Evolutionary conservation across 148 eudicot genomes (phyloP), one percentile per base, ranked within the genome.

Genomic region (Talinum fruticosum): DNA sequence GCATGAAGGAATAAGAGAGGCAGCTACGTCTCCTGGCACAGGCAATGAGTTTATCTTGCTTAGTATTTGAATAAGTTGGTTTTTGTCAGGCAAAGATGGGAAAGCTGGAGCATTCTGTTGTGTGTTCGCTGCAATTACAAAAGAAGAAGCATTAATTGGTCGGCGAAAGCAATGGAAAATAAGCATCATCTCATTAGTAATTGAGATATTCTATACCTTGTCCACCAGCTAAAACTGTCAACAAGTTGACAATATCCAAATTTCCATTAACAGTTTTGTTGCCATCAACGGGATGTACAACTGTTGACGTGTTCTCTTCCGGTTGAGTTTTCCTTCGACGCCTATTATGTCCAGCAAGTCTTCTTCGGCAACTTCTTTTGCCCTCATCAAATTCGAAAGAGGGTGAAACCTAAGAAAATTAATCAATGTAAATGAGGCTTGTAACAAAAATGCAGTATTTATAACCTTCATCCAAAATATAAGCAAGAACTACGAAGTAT

Each of bases 241-340:
- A 78, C 69, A 82, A 75, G 73, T 82, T 82, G 62, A 82, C 81
- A 47, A 82, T 69, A 75, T 82, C 85, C 75, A 82, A 70, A 78
- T 78, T 82, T 69, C 79, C 79, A 69, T 30, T 70, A 34, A 64
- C 71, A 30, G 47, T 24, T 41, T 78, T 78, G 38, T 36, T 75
- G 69, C 32, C 53, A 44, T 75, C 72, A 59, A 75, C 24, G 0
- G 80, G 35, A 29, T 72, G 87, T n/a, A 66, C 72, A 70, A 70
- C 57, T 19, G 79, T 72, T 24, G 76, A 69, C 29, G 86, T 53
- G 80, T 84, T 79, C 57, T 89, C 94, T 66, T 94, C 98, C 37
- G 97, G 88, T 79, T 92, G 98, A 80, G 91, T 89, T 87, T 94
- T 94, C 84, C 98, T 89, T 88, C 98, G 87, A 69, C 98, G 85